Evolutionary conservation across 148 eudicot genomes (phyloP), one percentile per base, ranked within the genome.

Genomic region (Diospyros kaki): DNA sequence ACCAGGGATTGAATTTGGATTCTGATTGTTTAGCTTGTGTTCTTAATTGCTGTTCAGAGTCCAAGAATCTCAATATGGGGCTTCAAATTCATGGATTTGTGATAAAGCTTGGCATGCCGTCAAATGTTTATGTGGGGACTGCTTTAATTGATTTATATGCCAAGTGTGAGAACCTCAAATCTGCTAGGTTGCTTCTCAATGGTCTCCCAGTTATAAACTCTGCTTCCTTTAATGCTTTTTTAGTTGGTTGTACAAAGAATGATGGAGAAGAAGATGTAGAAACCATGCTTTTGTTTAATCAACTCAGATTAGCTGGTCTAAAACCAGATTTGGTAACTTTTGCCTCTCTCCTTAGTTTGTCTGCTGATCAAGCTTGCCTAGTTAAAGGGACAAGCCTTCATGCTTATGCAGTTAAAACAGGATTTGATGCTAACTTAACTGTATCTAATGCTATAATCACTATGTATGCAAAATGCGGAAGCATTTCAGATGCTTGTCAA

Each of bases 131-230:
- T 52, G 55, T 69, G 43, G 41, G 40, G 39, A 76, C 79, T 69
- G 79, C 74, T 69, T 46, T 76, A 63, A 6, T 76, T 50, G 79
- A 51, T 60, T 76, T 76, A 39, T 69, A 69, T 52, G 79, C 79
- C 73, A 76, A 58, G 61, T 68, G 66, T 38, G 43, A 40, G 68
- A 41, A 76, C 14, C 28, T 69, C 39, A n/a, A 15, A 45, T 69
- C 74, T 61, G 79, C 79, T 60, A 68, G 7, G 50, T 69, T 41
- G 59, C 54, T 70, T 60, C 39, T 76, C 56, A 51, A 40, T 46
- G 45, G 59, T 76, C 64, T 58, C 46, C 7, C 66, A 50, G 67
- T 48, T 6, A 69, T 39, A 42, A 14, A 39, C 6, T 54, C 44
- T 59, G 42, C 67, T 3, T 59, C 79, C 1, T 76, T 76, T 39